phyloP scores from a whole-genome alignment of 306 rosid species.

The Casuarina glauca region DNA sequence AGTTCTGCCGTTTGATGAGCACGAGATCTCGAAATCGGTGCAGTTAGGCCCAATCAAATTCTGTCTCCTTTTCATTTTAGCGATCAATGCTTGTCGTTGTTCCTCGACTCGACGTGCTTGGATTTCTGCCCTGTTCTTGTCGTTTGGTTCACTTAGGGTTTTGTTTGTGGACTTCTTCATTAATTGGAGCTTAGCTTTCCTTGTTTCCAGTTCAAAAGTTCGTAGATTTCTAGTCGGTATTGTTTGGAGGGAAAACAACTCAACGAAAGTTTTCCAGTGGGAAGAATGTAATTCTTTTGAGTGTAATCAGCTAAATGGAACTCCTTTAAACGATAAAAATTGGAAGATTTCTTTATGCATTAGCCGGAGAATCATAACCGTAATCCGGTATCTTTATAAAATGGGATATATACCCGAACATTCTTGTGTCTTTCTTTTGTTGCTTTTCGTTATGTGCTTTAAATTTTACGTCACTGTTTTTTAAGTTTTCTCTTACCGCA shows the following conservation, averaged over 20 bases:
- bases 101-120: constrained; percentile 1
- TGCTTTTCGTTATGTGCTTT: not conserved
- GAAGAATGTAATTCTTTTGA: not conserved
- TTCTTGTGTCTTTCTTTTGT: not conserved
- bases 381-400: not conserved
- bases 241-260: not conserved
- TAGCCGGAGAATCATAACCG: too few relatives aligned
- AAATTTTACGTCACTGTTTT: not conserved
- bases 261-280: not conserved
- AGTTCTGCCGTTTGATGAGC: constrained; percentile 55
- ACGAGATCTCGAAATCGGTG: constrained; percentile 60
- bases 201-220: constrained; percentile 7
- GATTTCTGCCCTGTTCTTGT: constrained; percentile 16
- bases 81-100: constrained; percentile 19
- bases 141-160: constrained; percentile 27
- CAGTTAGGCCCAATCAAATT: constrained; percentile 42
- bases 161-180: constrained; percentile 11
- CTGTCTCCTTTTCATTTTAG: constrained; percentile 3
- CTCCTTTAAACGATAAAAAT: not conserved
- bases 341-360: not conserved
- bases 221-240: constrained; percentile 3
- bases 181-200: not conserved
- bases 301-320: not conserved
- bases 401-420: not conserved
- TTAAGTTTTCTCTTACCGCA: not conserved